Percentiles rank a stretch among this genome's conserved stretches.
These are phyloP conservation scores for Pythium monospermum DNA, from an alignment of 352 stramenopile genomes.

Conservation along the genomic window DNA sequence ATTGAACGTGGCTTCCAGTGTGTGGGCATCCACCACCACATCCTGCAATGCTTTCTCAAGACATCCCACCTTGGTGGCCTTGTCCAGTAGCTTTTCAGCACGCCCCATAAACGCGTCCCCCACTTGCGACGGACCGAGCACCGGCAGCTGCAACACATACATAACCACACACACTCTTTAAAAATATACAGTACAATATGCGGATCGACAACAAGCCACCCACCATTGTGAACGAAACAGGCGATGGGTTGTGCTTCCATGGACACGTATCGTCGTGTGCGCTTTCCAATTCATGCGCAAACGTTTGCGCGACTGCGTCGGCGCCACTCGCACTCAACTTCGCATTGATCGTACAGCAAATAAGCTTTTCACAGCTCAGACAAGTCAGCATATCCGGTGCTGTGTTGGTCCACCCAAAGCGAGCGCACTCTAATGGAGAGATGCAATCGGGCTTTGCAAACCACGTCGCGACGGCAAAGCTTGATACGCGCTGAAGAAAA, in stretches of 20 bases:
- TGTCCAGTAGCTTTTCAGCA: conserved; percentile 11
- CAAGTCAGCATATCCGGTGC: conserved; percentile 42
- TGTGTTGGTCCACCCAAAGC: conserved; percentile 49
- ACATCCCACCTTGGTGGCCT: conserved; percentile 12
- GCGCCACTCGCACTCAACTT: conserved; percentile 39
- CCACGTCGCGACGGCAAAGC: conserved; percentile 51
- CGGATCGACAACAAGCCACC: conserved; percentile 5
- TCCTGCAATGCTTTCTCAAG: conserved; percentile 4
- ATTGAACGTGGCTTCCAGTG: too few species aligned
- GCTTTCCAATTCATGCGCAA: conserved; percentile 34
- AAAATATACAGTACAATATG: neutral
- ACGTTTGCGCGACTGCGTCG: conserved; percentile 30
- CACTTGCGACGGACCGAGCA: conserved; percentile 24
- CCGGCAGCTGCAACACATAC: conserved; percentile 26
- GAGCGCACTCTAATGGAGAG: conserved; percentile 39
- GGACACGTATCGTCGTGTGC: conserved; percentile 45
- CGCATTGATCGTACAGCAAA: conserved; percentile 51
- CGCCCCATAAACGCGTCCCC: conserved; percentile 24
- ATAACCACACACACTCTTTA: conserved; percentile 1
- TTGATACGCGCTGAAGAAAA: conserved; percentile 48
- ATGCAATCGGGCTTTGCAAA: conserved; percentile 55
- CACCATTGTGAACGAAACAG: conserved; percentile 47
- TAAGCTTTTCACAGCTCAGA: conserved; percentile 30
- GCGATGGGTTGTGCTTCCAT: conserved; percentile 55
- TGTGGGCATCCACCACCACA: conserved; percentile 1